A percentile compares a stretch with the other conserved stretches of the same genome.
phyloP scores from a whole-genome alignment of 2,329 filamentous ascomycete genomes.

The Neonectria neomacrospora region DNA sequence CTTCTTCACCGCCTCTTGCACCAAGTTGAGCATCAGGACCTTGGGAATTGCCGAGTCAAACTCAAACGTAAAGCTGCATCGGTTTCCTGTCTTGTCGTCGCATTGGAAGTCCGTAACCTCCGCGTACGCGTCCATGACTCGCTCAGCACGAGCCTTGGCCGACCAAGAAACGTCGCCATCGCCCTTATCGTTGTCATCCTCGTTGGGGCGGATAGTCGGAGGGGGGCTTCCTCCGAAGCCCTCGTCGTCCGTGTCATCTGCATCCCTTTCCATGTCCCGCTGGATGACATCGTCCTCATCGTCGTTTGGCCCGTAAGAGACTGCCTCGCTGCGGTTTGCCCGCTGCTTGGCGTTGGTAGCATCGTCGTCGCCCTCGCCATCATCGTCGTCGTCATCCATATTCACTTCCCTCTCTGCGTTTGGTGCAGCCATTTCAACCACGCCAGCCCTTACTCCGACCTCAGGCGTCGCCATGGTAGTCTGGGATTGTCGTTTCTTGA shows the following conservation, averaged over 20 bases:
- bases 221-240: constrained; percentile 63
- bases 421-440: constrained; percentile 61
- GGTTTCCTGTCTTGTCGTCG: constrained; percentile 77
- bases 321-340: constrained; percentile 81
- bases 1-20: constrained; percentile 81
- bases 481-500: constrained; percentile 80
- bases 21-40: constrained; percentile 89
- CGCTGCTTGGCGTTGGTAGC: constrained; percentile 79
- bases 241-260: constrained; percentile 65
- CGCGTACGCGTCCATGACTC: constrained; percentile 70
- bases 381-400: constrained; percentile 61
- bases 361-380: constrained; percentile 80
- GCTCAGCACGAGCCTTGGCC: constrained; percentile 66
- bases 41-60: constrained; percentile 86
- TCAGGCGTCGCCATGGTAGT: constrained; percentile 79
- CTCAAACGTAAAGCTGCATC: constrained; percentile 84
- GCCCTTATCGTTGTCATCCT: constrained; percentile 50
- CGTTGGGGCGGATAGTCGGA: constrained; percentile 53
- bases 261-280: constrained; percentile 68
- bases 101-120: constrained; percentile 83
- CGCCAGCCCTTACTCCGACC: constrained; percentile 67
- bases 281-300: constrained; percentile 87
- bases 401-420: constrained; percentile 49
- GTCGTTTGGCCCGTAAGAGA: constrained; percentile 92
- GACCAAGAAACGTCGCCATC: constrained; percentile 53